A percentile compares a stretch with the other conserved stretches of the same genome.
Conservation (phyloP, 2,329 filamentous ascomycete species). For the Exophiala mesophila region DNA sequence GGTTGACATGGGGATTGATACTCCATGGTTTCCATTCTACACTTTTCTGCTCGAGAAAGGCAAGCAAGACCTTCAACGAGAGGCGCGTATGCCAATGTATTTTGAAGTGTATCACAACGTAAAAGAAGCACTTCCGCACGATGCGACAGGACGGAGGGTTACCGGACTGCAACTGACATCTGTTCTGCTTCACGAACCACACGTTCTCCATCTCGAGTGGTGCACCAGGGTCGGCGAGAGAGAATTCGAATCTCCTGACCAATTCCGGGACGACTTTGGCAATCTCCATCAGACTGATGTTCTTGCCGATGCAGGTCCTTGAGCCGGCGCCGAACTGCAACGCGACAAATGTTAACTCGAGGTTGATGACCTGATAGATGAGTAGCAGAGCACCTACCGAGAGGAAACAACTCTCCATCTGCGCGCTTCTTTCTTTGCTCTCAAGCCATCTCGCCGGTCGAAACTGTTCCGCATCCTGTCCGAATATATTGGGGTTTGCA, state of each 20-base stretch:
- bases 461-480: conserved; percentile 37
- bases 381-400: conserved; percentile 32
- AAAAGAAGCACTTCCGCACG: too few relatives aligned
- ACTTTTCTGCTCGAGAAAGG: too few relatives aligned
- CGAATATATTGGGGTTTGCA: conserved; percentile 43
- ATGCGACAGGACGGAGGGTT: too few relatives aligned
- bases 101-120: too few relatives aligned
- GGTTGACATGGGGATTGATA: too few relatives aligned
- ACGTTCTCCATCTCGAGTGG: conserved; percentile 12
- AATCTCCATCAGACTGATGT: conserved; percentile 25
- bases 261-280: conserved; percentile 24
- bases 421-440: conserved; percentile 26
- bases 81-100: too few relatives aligned
- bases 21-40: too few relatives aligned
- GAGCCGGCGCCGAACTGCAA: conserved; percentile 39
- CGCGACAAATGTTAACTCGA: too few relatives aligned
- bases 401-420: conserved; percentile 35
- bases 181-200: conserved; percentile 20
- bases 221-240: conserved; percentile 3
- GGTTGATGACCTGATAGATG: too few relatives aligned
- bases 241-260: conserved; percentile 13
- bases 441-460: conserved; percentile 42
- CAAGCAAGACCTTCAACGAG: too few relatives aligned
- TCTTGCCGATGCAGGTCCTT: conserved; percentile 35
- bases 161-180: too few relatives aligned